Evolutionary conservation across 1,284 basidiomycete species (phyloP), one percentile per base, ranked within the genome.

Genomic region (Ustanciosporium gigantosporum): DNA sequence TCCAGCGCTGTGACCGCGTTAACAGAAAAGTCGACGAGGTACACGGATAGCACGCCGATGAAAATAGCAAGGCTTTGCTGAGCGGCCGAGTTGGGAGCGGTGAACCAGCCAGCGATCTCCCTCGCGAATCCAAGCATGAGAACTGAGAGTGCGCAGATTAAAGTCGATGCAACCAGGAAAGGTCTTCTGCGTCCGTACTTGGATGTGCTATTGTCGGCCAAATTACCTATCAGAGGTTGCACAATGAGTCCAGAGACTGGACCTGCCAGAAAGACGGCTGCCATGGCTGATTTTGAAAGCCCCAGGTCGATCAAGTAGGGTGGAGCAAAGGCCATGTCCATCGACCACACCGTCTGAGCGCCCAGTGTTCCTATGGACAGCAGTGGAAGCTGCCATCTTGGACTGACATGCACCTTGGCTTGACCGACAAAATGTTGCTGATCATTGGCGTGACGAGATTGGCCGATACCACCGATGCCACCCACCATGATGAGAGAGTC

Each of bases 21-120:
- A 59, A 97, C 88, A 21, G 87, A 86, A 71, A 97, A 95, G 80
- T 98, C 94, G 44, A 97, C 88, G 27, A 87, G 82, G 72, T 90
- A 95, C 41, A 98, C 89, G 2, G 91, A 82, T 15, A 90, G 67
- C 4, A 96, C 84, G 14, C 92, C 94, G 9, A 95, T 82, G 61
- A 82, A 84, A 39, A 93, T 85, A 2, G 88, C 88, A 21, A 89
- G 77, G 41, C 34, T 23, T 2, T 22, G 8, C 50, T 67, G 25
- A 42, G 66, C 8, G 25, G 53, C 14, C 37, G 31, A 5, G 46
- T 45, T 27, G 58, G 57, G 3, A 1, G 40, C 32, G 6, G 47
- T 24, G 6, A 66, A 44, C 35, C 29, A 46, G 11, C 38, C 57
- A 0, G 76, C 76, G 8, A 79, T 43, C 34, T 77, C 68, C 23